Evolutionary conservation across 2,329 filamentous ascomycete species (phyloP).

Genomic region (Xylaria sp.): DNA sequence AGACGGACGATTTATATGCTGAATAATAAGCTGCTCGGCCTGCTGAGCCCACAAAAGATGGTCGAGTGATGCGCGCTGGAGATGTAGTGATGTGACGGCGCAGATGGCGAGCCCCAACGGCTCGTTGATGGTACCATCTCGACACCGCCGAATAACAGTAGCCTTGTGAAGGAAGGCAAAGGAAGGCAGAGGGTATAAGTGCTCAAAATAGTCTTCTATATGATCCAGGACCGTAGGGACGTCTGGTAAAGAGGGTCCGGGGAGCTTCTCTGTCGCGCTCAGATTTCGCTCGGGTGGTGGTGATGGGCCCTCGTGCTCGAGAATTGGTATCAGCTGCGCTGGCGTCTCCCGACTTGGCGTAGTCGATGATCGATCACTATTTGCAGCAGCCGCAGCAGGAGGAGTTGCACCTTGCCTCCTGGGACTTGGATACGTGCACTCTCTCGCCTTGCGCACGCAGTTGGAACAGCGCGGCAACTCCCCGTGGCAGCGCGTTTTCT

Average conservation of each 20-base stretch:
- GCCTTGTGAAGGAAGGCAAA: slow-evolving; percentile 51
- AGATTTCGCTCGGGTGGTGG: slow-evolving; percentile 22
- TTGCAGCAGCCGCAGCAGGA: background rate
- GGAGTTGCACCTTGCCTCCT: slow-evolving; percentile 14
- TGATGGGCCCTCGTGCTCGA: background rate
- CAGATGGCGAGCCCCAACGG: slow-evolving; percentile 50
- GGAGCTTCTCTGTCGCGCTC: slow-evolving; percentile 20
- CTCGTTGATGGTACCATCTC: slow-evolving; percentile 47
- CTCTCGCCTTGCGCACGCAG: slow-evolving; percentile 43
- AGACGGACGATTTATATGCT: slow-evolving; percentile 49
- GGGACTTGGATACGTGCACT: slow-evolving; percentile 44
- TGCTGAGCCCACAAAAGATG: slow-evolving; percentile 47
- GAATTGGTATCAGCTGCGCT: background rate
- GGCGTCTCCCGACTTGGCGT: slow-evolving; percentile 12
- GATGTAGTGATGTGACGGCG: slow-evolving; percentile 49
- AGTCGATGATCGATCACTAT: slow-evolving; percentile 5
- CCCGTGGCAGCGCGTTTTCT: slow-evolving; percentile 48
- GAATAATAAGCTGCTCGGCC: slow-evolving; percentile 49
- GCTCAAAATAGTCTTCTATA: slow-evolving; percentile 48
- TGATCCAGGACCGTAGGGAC: slow-evolving; percentile 36
- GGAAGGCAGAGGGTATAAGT: slow-evolving; percentile 49
- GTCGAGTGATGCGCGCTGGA: slow-evolving; percentile 40
- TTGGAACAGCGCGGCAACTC: slow-evolving; percentile 48
- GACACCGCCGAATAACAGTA: slow-evolving; percentile 48
- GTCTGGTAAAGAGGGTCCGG: slow-evolving; percentile 32